Evolutionary conservation across 202 grass and related monocot genomes (phyloP).

Genomic region (Hordeum pubiflorum): DNA sequence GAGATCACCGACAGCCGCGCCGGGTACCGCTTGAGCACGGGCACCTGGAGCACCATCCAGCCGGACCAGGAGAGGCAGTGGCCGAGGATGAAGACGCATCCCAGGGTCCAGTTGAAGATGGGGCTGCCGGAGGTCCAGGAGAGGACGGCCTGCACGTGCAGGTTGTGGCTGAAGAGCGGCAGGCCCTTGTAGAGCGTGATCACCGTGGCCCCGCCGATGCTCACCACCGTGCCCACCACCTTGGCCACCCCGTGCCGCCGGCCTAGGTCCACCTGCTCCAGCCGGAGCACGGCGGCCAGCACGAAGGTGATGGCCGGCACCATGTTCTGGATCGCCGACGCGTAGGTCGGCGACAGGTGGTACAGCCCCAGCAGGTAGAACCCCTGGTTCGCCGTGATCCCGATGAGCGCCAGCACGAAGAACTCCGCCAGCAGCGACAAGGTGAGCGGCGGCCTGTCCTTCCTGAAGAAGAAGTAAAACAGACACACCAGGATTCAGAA

Average conservation of each 20-base stretch:
- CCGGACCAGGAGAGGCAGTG: slow-evolving; percentile 79
- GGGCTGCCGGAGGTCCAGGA: slow-evolving; percentile 23
- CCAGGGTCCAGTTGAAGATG: slow-evolving; percentile 79
- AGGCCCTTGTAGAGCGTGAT: slow-evolving; percentile 89
- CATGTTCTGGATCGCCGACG: slow-evolving; percentile 85
- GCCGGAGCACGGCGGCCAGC: slow-evolving; percentile 77
- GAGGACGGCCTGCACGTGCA: slow-evolving; percentile 28
- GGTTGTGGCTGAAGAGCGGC: slow-evolving; percentile 46
- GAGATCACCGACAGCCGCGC: slow-evolving; percentile 68
- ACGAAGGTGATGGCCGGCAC: slow-evolving; percentile 83
- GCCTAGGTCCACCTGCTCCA: slow-evolving; percentile 66
- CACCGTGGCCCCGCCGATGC: slow-evolving; percentile 74
- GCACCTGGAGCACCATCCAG: slow-evolving; percentile 90
- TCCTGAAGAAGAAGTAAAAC: slow-evolving; percentile 36
- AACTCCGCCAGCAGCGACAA: slow-evolving; percentile 78
- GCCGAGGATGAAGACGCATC: slow-evolving; percentile 72
- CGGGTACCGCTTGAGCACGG: slow-evolving; percentile 78
- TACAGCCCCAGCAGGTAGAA: slow-evolving; percentile 88
- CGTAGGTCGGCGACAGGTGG: slow-evolving; percentile 85
- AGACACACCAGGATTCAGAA: neutral
- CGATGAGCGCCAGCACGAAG: slow-evolving; percentile 65
- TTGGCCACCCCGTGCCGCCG: slow-evolving; percentile 63
- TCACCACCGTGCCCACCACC: slow-evolving; percentile 82
- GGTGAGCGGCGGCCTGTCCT: slow-evolving; percentile 65
- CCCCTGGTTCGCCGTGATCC: slow-evolving; percentile 89